phyloP scores from a whole-genome alignment of 495 filamentous ascomycete genomes.

The Neurospora sp. region DNA sequence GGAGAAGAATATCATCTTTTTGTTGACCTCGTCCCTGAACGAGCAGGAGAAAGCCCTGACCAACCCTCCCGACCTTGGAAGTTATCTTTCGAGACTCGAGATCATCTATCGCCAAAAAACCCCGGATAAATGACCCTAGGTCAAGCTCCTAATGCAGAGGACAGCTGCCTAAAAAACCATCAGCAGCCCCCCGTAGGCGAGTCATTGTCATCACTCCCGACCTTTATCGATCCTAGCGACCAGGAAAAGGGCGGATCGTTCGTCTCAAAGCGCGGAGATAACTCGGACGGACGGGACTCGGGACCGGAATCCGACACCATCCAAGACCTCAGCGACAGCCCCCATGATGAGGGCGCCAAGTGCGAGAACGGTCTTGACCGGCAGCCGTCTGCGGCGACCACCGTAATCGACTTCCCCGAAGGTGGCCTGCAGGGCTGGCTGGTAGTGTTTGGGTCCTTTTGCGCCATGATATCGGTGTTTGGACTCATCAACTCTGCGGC shows the following conservation, averaged over 20 bases:
- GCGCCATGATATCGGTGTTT: slow-evolving; percentile 53
- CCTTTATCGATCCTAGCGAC: slow-evolving; percentile 1
- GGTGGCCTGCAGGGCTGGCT: slow-evolving; percentile 52
- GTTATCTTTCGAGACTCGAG: not conserved
- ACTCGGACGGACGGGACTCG: not conserved
- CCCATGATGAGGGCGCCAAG: not conserved
- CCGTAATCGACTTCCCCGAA: slow-evolving; percentile 42
- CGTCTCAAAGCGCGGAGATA: not conserved
- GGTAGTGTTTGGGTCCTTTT: slow-evolving; percentile 50
- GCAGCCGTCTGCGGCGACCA: slow-evolving; percentile 11
- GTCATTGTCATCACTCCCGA: slow-evolving; percentile 1
- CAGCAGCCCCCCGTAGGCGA: slow-evolving; percentile 7
- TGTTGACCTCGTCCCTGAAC: not conserved
- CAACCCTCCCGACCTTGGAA: not conserved
- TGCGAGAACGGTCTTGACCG: not conserved
- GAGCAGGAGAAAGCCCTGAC: not conserved
- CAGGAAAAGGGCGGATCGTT: slow-evolving; percentile 1
- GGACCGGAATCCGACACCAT: not conserved
- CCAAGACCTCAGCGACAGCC: not conserved
- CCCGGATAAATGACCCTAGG: slow-evolving; percentile 16
- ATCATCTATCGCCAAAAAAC: not conserved
- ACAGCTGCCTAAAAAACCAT: slow-evolving; percentile 34
- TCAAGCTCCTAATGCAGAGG: slow-evolving; percentile 25
- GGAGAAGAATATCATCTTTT: not conserved
- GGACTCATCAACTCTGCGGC: slow-evolving; percentile 55